Evolutionary conservation across 768 basidiomycete species (phyloP).

Genomic region (Auriscalpium vulgare): DNA sequence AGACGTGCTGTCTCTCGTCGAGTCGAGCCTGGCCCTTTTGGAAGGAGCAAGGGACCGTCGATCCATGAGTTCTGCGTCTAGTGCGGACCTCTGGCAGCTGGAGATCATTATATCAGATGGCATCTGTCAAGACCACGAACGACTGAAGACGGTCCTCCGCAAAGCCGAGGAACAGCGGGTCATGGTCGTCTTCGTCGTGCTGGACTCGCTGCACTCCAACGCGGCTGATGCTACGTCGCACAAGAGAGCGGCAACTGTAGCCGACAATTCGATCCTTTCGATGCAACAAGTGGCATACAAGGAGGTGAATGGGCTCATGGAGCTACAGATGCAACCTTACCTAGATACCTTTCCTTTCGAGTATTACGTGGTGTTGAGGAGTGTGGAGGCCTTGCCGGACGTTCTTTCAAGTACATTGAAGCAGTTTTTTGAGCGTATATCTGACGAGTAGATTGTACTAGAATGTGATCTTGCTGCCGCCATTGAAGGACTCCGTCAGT

Average conservation of each 20-base stretch:
- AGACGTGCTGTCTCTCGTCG: slow-evolving; percentile 75
- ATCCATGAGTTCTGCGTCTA: slow-evolving; percentile 48
- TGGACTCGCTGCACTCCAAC: slow-evolving; percentile 75
- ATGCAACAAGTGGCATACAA: slow-evolving; percentile 92
- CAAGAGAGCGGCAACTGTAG: slow-evolving; percentile 1
- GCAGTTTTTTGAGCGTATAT: slow-evolving; percentile 85
- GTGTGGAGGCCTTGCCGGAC: slow-evolving; percentile 87
- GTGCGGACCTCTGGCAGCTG: slow-evolving; percentile 91
- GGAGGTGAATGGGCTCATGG: slow-evolving; percentile 71
- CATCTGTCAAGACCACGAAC: slow-evolving; percentile 94
- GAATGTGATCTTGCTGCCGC: too few relatives aligned
- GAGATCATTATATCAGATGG: slow-evolving; percentile 98
- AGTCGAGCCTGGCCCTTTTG: slow-evolving; percentile 66
- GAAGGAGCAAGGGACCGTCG: slow-evolving; percentile 70
- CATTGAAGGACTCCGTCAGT: too few relatives aligned
- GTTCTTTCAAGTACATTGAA: slow-evolving; percentile 82
- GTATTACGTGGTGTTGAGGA: slow-evolving; percentile 88
- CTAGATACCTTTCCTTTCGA: slow-evolving; percentile 97
- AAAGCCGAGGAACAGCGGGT: slow-evolving; percentile 84
- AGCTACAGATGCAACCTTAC: slow-evolving; percentile 83
- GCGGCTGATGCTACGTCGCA: slow-evolving; percentile 14
- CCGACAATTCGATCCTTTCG: slow-evolving; percentile 75
- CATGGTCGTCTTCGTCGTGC: slow-evolving; percentile 93
- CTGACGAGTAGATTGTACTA: slow-evolving; percentile 49
- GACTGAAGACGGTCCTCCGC: slow-evolving; percentile 69